phyloP scores from a whole-genome alignment of 306 rosid species.

The Comarum palustre region DNA sequence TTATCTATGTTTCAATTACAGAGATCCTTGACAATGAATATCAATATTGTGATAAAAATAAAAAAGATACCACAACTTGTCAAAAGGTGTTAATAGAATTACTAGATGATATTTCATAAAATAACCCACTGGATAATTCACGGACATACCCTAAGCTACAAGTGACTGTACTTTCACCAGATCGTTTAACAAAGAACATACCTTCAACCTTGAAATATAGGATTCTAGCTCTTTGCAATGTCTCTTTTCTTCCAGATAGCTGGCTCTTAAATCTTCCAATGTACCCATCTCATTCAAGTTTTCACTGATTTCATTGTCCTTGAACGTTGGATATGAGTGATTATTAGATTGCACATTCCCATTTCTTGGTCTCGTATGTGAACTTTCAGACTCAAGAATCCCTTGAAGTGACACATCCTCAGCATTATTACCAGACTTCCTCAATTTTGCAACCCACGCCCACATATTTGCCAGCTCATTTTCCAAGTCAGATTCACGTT shows the following conservation, averaged over 20 bases:
- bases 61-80: neutral
- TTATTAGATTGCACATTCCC: slow-evolving; percentile 35
- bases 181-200: slow-evolving; percentile 25
- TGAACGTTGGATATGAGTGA: slow-evolving; percentile 27
- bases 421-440: slow-evolving; percentile 37
- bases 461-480: slow-evolving; percentile 71
- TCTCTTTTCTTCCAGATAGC: slow-evolving; percentile 65
- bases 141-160: slow-evolving; percentile 11
- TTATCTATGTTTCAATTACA: slow-evolving; percentile 8
- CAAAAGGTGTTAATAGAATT: neutral
- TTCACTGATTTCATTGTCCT: slow-evolving; percentile 37
- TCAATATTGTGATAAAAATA: neutral
- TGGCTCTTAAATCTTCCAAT: slow-evolving; percentile 51
- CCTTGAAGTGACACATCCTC: slow-evolving; percentile 43
- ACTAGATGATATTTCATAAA: too few species aligned
- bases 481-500: slow-evolving; percentile 55
- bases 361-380: slow-evolving; percentile 35
- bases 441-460: slow-evolving; percentile 49
- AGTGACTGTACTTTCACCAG: neutral
- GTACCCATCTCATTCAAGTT: slow-evolving; percentile 36
- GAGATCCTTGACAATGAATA: neutral
- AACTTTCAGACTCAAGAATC: slow-evolving; percentile 33
- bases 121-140: slow-evolving; percentile 3
- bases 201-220: slow-evolving; percentile 63
- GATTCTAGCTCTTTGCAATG: slow-evolving; percentile 63